Evolutionary conservation across 164 flowering plant genomes (phyloP), one percentile per base, ranked within the genome.

Genomic region (grape (Vitis vinifera)): DNA sequence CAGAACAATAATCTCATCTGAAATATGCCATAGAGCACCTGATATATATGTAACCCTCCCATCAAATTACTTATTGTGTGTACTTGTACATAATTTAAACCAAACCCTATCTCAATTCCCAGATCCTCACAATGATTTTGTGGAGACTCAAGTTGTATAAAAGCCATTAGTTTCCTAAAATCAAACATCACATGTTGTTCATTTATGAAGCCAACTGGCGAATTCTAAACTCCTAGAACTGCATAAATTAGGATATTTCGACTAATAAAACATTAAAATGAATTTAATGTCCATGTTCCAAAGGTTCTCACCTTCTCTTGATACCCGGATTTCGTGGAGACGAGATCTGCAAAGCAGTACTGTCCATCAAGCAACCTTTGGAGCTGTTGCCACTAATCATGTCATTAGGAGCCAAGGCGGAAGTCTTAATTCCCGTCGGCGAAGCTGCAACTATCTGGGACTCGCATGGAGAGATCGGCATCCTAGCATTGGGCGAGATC

Each of bases 271-370:
- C 16, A 37, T 13, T 12, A 16, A 15, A 8, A 37, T 37, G 44
- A 37, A 37, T 3, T 37, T 37, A 37, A 37, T 37, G 44, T 59
- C 7, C 27, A 59, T 57, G 27, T 57, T 14, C 10, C 10, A 57
- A 59, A 1, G 27, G 19, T 10, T 29, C 69, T 72, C 59, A 89
- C 98, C 98, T 89, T 79, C 94, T 74, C 76, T 89, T 93, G 76
- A 88, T 82, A 30, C 90, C 91, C 71, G 88, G 82, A 80, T 84
- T 88, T 75, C 94, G 70, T 31, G 97, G 90, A 37, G 92, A 84
- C n/a, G 94, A 85, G 87, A 91, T 89, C 89, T 89, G 97, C 68
- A 87, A 17, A 15, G 74, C 79, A 11, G 76, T 72, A 55, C 62
- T 81, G 10, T 85, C 90, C 15, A 74, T 13, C 55, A 80, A 68